Evolutionary conservation across 176 grass and related monocot species (phyloP), one percentile per base, ranked within the genome.

Genomic region (Ananas comosus): DNA sequence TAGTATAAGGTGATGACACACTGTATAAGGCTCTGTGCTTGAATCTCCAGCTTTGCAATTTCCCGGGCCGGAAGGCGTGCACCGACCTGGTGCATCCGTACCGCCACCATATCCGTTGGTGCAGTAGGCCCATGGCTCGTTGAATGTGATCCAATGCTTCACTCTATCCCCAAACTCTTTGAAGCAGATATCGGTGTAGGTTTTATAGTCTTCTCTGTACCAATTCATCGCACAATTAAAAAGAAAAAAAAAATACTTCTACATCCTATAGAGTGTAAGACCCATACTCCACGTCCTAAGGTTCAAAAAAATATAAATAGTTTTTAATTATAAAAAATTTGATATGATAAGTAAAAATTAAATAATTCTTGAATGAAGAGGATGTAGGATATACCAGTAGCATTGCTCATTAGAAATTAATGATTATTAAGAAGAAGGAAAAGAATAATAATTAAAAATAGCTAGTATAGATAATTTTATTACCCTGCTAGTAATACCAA

Each of bases 131-230:
- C 48, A 47, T 51, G 88, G 88, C 64, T 91, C 82, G 9, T 83
- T 88, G 66, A 91, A 70, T 0, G 88, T 91, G 54, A 88, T 91
- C 85, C 88, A 91, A 13, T 91, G 72, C 11, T 91, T 91, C 51
- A 91, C 88, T 53, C 77, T 68, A 13, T 83, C 76, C 3, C 89
- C 82, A 29, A 91, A 91, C 57, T 88, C 85, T 24, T 18, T 79
- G 71, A 92, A 92, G 70, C 86, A 92, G 2, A 92, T 63, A 22
- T 88, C 85, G 29, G 74, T 71, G 3, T 92, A 92, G 11, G 80
- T 49, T n/a, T 52, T 72, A 4, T 66, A 88, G 54, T 92, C 90
- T 13, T 88, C 67, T 42, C 86, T 92, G 80, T 73, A 74, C 50
- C 0, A 22, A 11, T 9, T 18, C 12, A 13, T 4, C 14, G 23